Base-by-base conservation (phyloP, 176 grass and related monocot genomes). In the Cenchrus americanus region DNA sequence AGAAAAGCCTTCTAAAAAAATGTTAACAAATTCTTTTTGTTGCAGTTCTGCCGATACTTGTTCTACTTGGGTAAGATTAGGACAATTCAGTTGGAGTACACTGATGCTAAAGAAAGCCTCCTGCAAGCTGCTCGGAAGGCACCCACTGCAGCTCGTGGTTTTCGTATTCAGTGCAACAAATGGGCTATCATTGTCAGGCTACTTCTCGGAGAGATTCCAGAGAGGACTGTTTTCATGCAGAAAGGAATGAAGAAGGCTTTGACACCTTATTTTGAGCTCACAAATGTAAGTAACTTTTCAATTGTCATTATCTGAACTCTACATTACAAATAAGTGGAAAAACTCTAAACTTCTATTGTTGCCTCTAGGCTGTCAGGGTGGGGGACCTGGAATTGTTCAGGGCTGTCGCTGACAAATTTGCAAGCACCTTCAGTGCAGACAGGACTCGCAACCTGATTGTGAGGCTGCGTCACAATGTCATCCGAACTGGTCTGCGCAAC, bases 71-170 rank as follows among this genome's bases (percentile, higher is more conserved):
- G 94, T 15, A 97, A 97, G 71, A 97, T 97, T 26, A 87, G 91
- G 71, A 97, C 94, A 24, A 97, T 97, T 89, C 94, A 97, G 82
- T 90, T 97, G 82, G 94, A 97, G 27, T 97, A 97, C 52, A 94
- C 94, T 53, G 94, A 94, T 88, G 94, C 94, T 61, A 94, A 94
- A 83, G 94, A 97, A 84, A 97, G 94, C 75, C 87, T 97, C 23
- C 67, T 97, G 70, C 94, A 97, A 89, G 94, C 89, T 86, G 89
- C 94, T 77, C 69, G 94, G 17, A 97, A 97, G 66, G 94, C 94
- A 62, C 94, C 94, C 22, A 86, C 80, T 3, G 69, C 91, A 47
- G 94, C 94, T 19, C 71, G 85, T 73, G 94, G 94, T 19, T 97
- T 94, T 59, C 89, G 89, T 46, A 94, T 94, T 46, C 94, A 97